phyloP scores from a whole-genome alignment of 202 grass and related monocot genomes.

The Carex arenaria region DNA sequence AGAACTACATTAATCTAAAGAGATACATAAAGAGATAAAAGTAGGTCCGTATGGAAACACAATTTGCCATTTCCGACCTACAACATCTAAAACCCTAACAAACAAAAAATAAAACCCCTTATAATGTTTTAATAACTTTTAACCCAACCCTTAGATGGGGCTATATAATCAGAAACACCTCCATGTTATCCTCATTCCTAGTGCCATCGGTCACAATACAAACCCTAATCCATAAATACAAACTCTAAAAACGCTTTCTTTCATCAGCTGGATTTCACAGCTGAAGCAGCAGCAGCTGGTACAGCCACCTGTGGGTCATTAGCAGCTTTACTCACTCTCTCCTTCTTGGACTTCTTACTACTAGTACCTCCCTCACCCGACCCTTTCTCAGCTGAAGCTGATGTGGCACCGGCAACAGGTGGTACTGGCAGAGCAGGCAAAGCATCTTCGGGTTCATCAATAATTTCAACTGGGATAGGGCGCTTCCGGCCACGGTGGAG shows the following conservation, averaged over 20 bases:
- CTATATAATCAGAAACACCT: slow-evolving; percentile 18
- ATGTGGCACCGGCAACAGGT: slow-evolving; percentile 28
- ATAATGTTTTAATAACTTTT: slow-evolving; percentile 16
- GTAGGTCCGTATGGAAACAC: slow-evolving; percentile 11
- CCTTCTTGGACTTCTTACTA: slow-evolving; percentile 53
- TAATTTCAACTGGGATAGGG: slow-evolving; percentile 56
- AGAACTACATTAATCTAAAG: slow-evolving; percentile 20
- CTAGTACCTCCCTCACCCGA: slow-evolving; percentile 34
- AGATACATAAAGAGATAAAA: slow-evolving; percentile 16
- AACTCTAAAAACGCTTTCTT: slow-evolving; percentile 6
- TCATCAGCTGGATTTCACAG: slow-evolving; percentile 60
- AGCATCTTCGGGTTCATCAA: slow-evolving; percentile 54
- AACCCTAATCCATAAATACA: slow-evolving; percentile 16
- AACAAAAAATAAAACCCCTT: slow-evolving; percentile 7
- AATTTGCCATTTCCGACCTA: slow-evolving; percentile 13
- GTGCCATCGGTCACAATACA: slow-evolving; percentile 14
- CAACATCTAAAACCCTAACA: slow-evolving; percentile 22
- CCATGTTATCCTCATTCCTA: slow-evolving; percentile 9
- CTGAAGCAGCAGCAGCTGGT: slow-evolving; percentile 35
- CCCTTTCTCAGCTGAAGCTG: slow-evolving; percentile 13
- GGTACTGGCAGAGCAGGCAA: slow-evolving; percentile 13
- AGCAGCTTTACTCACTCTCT: slow-evolving; percentile 36
- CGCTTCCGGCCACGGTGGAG: slow-evolving; percentile 86
- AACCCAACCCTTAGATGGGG: slow-evolving; percentile 13
- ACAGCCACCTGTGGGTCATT: slow-evolving; percentile 51